Evolutionary conservation across 2,329 filamentous ascomycete species (phyloP).

Genomic region (Helotiales sp.): DNA sequence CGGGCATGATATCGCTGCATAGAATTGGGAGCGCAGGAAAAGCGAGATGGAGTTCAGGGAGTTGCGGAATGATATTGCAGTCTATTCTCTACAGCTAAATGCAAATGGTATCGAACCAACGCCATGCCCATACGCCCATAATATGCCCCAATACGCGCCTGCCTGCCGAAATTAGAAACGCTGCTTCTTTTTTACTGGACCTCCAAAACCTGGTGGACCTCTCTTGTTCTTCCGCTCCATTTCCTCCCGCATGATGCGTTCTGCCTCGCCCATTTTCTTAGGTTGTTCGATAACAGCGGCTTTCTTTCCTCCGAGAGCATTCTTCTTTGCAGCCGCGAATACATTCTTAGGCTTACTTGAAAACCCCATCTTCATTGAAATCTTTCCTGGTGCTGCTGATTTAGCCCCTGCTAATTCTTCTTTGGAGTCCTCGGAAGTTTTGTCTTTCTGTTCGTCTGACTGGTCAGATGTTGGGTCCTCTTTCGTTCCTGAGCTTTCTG

Average conservation of each 20-base stretch:
- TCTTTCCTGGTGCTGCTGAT: conserved; percentile 41
- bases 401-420: conserved; percentile 20
- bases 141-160: conserved; percentile 25
- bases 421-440: not conserved
- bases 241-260: conserved; percentile 87
- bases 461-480: not conserved
- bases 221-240: conserved; percentile 71
- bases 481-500: not conserved
- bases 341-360: conserved; percentile 78
- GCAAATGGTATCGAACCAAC: conserved; percentile 39
- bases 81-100: conserved; percentile 28
- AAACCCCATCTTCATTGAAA: conserved; percentile 69
- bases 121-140: conserved; percentile 21
- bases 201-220: conserved; percentile 52
- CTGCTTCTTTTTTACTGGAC: conserved; percentile 61
- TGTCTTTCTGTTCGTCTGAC: not conserved
- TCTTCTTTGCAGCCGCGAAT: conserved; percentile 71
- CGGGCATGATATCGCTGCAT: conserved; percentile 13
- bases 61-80: conserved; percentile 24
- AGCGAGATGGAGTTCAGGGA: conserved; percentile 35
- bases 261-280: conserved; percentile 87
- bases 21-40: conserved; percentile 21
- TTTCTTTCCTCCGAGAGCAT: conserved; percentile 72
- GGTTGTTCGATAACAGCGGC: conserved; percentile 60
- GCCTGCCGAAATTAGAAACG: conserved; percentile 42